Evolutionary conservation across 1,284 basidiomycete genomes (phyloP).

Genomic region (Bjerkandera adusta): DNA sequence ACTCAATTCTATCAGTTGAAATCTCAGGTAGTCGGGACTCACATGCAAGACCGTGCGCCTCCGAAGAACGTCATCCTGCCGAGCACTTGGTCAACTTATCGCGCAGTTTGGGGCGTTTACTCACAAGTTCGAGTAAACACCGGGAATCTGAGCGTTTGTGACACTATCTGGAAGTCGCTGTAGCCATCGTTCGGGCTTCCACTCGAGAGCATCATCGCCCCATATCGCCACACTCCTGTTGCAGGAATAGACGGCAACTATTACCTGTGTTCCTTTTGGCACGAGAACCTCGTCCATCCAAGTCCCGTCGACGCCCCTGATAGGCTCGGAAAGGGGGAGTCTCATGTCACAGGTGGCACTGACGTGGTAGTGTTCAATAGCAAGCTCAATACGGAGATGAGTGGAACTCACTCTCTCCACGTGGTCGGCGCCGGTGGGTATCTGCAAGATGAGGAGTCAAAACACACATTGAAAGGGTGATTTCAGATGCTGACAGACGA

Average conservation of each 20-base stretch:
- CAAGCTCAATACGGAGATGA: too few relatives aligned
- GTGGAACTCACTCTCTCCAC: too few relatives aligned
- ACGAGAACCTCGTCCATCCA: constrained; percentile 40
- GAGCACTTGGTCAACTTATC: too few relatives aligned
- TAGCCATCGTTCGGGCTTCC: constrained; percentile 32
- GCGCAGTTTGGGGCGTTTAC: constrained; percentile 4
- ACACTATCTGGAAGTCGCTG: constrained; percentile 16
- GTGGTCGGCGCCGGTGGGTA: too few relatives aligned
- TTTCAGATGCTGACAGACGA: constrained; percentile 26
- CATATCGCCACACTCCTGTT: constrained; percentile 29
- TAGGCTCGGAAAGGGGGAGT: too few relatives aligned
- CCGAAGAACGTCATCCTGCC: constrained; percentile 17
- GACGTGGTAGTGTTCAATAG: too few relatives aligned
- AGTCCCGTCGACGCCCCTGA: too few relatives aligned
- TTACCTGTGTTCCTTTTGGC: constrained; percentile 36
- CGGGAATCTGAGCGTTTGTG: constrained; percentile 20
- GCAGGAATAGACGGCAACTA: constrained; percentile 25
- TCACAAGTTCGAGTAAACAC: constrained; percentile 25
- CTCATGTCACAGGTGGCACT: too few relatives aligned
- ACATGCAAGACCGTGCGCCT: constrained; percentile 17
- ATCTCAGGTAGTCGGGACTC: constrained; percentile 2
- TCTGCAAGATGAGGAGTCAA: too few relatives aligned
- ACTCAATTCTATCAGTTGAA: not conserved
- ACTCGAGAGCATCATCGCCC: constrained; percentile 30
- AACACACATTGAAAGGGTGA: too few relatives aligned